Evolutionary conservation across 805 yeast genomes (phyloP).

Genomic region (Diddensiella caesifluorescens): DNA sequence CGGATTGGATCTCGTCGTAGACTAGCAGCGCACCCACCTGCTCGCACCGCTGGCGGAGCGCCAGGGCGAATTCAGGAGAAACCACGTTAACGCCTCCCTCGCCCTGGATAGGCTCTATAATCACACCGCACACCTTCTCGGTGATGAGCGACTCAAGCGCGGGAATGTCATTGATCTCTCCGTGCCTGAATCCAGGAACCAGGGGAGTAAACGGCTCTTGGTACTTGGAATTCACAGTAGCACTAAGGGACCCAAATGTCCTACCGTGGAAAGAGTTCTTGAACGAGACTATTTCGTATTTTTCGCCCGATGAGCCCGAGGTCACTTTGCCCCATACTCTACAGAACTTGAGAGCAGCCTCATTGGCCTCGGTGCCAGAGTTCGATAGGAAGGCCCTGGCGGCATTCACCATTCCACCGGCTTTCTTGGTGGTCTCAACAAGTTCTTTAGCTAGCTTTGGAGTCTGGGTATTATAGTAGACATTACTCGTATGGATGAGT

Average conservation of each 20-base stretch:
- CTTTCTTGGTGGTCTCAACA: constrained; percentile 57
- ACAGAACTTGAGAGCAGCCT: constrained; percentile 71
- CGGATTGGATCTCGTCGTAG: constrained; percentile 96
- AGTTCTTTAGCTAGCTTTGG: constrained; percentile 69
- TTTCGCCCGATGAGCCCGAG: constrained; percentile 35
- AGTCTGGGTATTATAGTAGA: constrained; percentile 80
- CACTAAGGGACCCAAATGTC: constrained; percentile 86
- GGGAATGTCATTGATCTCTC: constrained; percentile 54
- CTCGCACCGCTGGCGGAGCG: constrained; percentile 61
- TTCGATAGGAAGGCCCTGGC: constrained; percentile 65
- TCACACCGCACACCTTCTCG: constrained; percentile 79
- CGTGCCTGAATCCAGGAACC: constrained; percentile 80
- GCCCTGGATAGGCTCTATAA: constrained; percentile 96
- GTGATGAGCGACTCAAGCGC: constrained; percentile 52
- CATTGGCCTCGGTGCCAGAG: constrained; percentile 77
- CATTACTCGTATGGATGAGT: constrained; percentile 77
- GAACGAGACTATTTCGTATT: constrained; percentile 72
- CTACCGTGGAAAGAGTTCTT: constrained; percentile 92
- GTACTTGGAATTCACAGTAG: constrained; percentile 89
- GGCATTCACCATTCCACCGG: constrained; percentile 81
- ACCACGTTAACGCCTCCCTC: constrained; percentile 90
- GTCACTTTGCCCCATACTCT: constrained; percentile 72
- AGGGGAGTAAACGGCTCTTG: constrained; percentile 87
- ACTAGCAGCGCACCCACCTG: constrained; percentile 70
- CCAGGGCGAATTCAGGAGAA: constrained; percentile 55